phyloP scores from a whole-genome alignment of 148 eudicot species.

The Camellia sinensis region DNA sequence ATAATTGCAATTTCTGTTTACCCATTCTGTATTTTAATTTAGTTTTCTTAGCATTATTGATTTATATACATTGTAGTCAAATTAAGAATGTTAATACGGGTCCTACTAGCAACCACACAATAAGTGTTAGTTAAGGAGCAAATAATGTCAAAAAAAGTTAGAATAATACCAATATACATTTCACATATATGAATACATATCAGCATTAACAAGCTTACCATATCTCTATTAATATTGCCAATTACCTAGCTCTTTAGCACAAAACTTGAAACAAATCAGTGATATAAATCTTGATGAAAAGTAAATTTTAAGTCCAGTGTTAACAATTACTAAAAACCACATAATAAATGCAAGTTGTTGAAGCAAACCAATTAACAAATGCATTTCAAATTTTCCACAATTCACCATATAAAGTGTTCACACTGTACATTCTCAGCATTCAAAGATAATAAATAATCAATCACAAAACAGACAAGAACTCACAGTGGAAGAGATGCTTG shows the following conservation, averaged over 20 bases:
- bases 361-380: slow-evolving; percentile 5
- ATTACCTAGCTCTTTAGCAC: background rate
- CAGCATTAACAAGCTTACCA: too few relatives aligned
- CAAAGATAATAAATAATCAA: background rate
- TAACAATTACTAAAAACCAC: background rate
- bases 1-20: too few relatives aligned
- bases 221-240: background rate
- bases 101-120: too few relatives aligned
- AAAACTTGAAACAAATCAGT: background rate
- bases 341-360: background rate
- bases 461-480: slow-evolving; percentile 16
- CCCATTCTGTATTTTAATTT: too few relatives aligned
- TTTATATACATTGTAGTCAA: background rate
- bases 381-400: background rate
- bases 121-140: too few relatives aligned
- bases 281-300: too few relatives aligned
- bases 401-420: background rate
- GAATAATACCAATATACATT: too few relatives aligned
- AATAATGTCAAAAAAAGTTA: too few relatives aligned
- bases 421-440: background rate
- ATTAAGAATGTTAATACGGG: background rate
- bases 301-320: background rate
- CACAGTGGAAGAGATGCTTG: slow-evolving; percentile 71
- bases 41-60: too few relatives aligned
- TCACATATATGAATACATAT: too few relatives aligned